Percentiles rank a stretch among this genome's conserved stretches.
Evolutionary conservation across 345 rosid species (phyloP).

Genomic region (Jatropha curcas): DNA sequence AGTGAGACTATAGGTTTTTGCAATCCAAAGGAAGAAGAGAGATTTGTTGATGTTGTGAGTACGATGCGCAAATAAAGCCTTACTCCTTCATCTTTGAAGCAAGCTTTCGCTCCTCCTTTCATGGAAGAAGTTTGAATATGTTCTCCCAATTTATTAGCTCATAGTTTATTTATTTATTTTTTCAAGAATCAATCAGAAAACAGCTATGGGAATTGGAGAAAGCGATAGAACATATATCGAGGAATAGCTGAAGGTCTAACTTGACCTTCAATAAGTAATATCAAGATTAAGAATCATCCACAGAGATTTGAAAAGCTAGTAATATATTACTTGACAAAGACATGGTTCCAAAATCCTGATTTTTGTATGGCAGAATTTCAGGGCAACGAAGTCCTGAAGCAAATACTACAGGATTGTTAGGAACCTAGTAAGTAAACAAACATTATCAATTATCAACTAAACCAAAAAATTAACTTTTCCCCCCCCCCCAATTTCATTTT

Average conservation of each 20-base stretch:
- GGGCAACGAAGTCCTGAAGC: not conserved
- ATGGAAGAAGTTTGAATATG: no score
- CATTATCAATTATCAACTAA: no score
- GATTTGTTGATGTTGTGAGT: constrained; percentile 27
- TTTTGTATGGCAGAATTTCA: constrained; percentile 27
- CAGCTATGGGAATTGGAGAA: not conserved
- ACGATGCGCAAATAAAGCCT: constrained; percentile 25
- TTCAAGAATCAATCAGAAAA: not conserved
- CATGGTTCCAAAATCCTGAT: constrained; percentile 22
- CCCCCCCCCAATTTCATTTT: no score
- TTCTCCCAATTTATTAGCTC: not conserved
- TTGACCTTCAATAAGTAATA: not conserved
- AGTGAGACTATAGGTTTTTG: constrained; percentile 25
- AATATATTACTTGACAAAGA: constrained; percentile 24
- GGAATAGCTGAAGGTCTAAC: not conserved
- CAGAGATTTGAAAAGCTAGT: constrained; percentile 25
- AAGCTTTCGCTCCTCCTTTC: not conserved
- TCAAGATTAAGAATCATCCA: constrained; percentile 9
- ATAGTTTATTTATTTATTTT: not conserved
- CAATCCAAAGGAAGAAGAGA: constrained; percentile 19
- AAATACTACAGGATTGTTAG: constrained; percentile 11
- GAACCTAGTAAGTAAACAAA: constrained; percentile 10
- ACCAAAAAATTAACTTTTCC: no score
- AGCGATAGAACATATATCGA: not conserved
- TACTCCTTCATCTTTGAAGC: constrained; percentile 21